These are phyloP conservation scores for Sungouiella blattae DNA, from an alignment of 805 yeast species.

Conservation along the genomic window DNA sequence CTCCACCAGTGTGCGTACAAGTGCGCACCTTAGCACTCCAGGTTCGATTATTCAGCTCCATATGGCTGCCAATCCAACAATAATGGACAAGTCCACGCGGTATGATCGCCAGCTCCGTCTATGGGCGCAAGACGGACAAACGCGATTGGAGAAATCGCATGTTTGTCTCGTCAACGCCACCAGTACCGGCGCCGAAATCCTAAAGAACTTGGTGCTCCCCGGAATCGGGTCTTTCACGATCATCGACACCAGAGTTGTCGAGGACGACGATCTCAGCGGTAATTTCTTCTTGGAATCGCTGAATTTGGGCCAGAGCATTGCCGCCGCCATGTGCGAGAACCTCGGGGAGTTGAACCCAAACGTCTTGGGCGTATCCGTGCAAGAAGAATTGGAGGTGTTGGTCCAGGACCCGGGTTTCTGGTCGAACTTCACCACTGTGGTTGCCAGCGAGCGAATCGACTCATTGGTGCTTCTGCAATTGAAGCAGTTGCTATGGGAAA, in stretches of 20 bases:
- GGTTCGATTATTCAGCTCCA: too few species aligned
- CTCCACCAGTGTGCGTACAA: too few species aligned
- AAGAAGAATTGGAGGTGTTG: conserved; percentile 10
- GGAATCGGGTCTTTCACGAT: conserved; percentile 64
- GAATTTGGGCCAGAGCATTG: conserved; percentile 42
- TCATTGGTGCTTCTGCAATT: conserved; percentile 19
- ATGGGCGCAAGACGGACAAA: conserved; percentile 82
- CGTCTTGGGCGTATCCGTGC: conserved; percentile 36
- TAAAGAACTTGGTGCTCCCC: conserved; percentile 77
- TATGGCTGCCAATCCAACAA: too few species aligned
- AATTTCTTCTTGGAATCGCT: conserved; percentile 58
- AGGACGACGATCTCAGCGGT: conserved; percentile 43
- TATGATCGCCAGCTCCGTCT: conserved; percentile 86
- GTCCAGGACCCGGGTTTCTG: conserved; percentile 29
- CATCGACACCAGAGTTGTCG: conserved; percentile 44
- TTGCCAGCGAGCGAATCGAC: conserved; percentile 31
- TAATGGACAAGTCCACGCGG: conserved; percentile 33
- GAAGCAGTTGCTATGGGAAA: conserved; percentile 37
- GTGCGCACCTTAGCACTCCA: too few species aligned
- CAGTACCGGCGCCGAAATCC: conserved; percentile 58
- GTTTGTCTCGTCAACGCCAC: conserved; percentile 61
- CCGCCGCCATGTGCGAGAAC: conserved; percentile 34
- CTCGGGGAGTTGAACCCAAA: conserved; percentile 62
- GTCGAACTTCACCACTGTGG: conserved; percentile 50
- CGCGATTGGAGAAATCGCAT: conserved; percentile 49